Conservation (phyloP, 75 land plant genomes). For the Larix kaempferi region DNA sequence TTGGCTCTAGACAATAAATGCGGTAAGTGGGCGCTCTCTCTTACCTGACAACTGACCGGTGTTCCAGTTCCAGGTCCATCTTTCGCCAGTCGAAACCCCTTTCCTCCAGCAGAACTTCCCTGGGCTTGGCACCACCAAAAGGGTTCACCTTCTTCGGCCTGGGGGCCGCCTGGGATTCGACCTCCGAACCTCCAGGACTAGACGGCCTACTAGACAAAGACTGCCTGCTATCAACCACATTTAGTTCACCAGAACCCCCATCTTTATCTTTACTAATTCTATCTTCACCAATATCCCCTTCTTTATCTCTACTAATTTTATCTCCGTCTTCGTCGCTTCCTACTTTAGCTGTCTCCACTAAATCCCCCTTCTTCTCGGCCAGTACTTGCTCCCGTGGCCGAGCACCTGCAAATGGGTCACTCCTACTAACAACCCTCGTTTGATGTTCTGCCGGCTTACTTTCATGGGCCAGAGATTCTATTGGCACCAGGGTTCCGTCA, state of each 20-base stretch:
- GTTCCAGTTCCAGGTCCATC: conserved; percentile 27
- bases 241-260: not conserved
- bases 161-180: conserved; percentile 3
- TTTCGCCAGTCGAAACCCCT: conserved; percentile 37
- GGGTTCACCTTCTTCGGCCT: conserved; percentile 24
- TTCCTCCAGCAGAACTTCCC: conserved; percentile 30
- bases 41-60: conserved; percentile 19
- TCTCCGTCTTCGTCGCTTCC: not conserved
- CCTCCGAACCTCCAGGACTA: conserved; percentile 2
- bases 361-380: conserved; percentile 35
- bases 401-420: conserved; percentile 36
- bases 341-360: too few relatives aligned
- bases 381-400: conserved; percentile 36
- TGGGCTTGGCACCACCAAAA: conserved; percentile 31
- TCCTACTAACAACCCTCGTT: not conserved
- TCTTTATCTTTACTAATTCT: not conserved
- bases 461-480: not conserved
- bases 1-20: too few relatives aligned
- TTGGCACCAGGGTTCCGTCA: not conserved
- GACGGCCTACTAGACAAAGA: conserved; percentile 23
- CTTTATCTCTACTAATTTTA: not conserved
- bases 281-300: not conserved
- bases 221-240: conserved; percentile 20
- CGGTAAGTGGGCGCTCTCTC: too few relatives aligned
- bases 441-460: not conserved